A percentile compares a stretch with the other conserved stretches of the same genome.
These are phyloP conservation scores for Endoconidiophora laricicola DNA, from an alignment of 2,329 filamentous ascomycete genomes.

Conservation along the genomic window DNA sequence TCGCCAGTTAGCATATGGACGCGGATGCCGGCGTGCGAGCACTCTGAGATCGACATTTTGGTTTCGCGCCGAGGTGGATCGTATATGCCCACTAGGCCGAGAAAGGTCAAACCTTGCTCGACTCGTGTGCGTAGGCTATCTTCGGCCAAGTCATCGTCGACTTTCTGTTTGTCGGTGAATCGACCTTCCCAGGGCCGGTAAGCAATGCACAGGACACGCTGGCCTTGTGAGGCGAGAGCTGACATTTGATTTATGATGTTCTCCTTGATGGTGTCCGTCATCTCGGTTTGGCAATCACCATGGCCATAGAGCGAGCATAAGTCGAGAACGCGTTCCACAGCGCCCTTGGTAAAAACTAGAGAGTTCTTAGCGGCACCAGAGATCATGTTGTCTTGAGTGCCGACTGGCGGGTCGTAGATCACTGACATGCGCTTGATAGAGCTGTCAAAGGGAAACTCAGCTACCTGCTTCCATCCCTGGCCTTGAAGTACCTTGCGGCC, in stretches of 20 bases:
- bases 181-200: constrained; percentile 42
- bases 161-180: constrained; percentile 25
- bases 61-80: constrained; percentile 75
- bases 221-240: constrained; percentile 45
- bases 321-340: constrained; percentile 43
- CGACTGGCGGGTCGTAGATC: constrained; percentile 39
- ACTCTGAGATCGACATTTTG: constrained; percentile 51
- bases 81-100: constrained; percentile 74
- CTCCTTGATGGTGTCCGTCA: constrained; percentile 35
- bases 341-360: constrained; percentile 44
- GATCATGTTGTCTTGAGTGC: constrained; percentile 21
- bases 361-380: constrained; percentile 25
- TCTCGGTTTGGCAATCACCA: constrained; percentile 25
- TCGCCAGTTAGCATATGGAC: constrained; percentile 80
- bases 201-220: constrained; percentile 55
- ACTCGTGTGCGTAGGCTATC: constrained; percentile 39
- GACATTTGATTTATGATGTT: constrained; percentile 38
- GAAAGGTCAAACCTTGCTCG: constrained; percentile 52
- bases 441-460: constrained; percentile 67
- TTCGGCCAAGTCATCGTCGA: constrained; percentile 17
- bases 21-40: constrained; percentile 55
- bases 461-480: constrained; percentile 43
- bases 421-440: constrained; percentile 68
- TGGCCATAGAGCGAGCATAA: constrained; percentile 33
- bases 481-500: constrained; percentile 37